Conservation (phyloP, 371 early-diverging fungal genomes). For the Mortierella sp. region DNA sequence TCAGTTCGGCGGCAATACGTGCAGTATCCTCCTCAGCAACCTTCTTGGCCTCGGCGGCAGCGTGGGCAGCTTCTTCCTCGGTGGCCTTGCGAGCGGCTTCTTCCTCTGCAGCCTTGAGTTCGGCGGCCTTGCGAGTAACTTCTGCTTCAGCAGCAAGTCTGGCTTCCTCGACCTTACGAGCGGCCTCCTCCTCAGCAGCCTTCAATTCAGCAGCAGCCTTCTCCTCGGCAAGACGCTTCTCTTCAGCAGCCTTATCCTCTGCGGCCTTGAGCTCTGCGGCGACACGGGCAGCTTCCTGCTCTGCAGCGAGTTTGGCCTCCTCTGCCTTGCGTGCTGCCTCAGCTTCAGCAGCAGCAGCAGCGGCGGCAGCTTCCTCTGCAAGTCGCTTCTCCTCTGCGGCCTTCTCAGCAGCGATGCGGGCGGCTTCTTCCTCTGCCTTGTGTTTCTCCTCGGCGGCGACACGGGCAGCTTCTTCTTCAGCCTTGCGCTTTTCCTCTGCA, state of each 20-base stretch:
- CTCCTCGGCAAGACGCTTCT: slow-evolving; percentile 45
- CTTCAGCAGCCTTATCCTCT: slow-evolving; percentile 53
- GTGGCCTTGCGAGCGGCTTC: slow-evolving; percentile 20
- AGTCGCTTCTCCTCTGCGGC: slow-evolving; percentile 56
- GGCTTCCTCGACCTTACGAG: slow-evolving; percentile 13
- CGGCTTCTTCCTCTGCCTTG: slow-evolving; percentile 22
- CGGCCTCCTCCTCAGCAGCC: slow-evolving; percentile 54
- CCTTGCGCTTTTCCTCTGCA: slow-evolving; percentile 24
- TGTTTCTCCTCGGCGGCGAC: slow-evolving; percentile 15
- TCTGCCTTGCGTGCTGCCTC: slow-evolving; percentile 10
- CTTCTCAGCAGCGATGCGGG: slow-evolving; percentile 58
- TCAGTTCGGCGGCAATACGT: slow-evolving; percentile 21
- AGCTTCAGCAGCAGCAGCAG: slow-evolving; percentile 16
- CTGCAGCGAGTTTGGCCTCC: slow-evolving; percentile 5
- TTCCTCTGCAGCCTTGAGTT: slow-evolving; percentile 20
- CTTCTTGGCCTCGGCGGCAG: slow-evolving; percentile 25
- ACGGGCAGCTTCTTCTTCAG: slow-evolving; percentile 27
- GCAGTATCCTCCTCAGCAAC: slow-evolving; percentile 28
- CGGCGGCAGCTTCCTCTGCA: slow-evolving; percentile 54
- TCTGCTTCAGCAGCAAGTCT: slow-evolving; percentile 9
- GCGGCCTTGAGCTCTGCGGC: slow-evolving; percentile 20
- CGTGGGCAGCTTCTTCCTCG: slow-evolving; percentile 25
- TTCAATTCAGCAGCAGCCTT: slow-evolving; percentile 28
- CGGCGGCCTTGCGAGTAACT: slow-evolving; percentile 23
- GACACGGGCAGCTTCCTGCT: slow-evolving; percentile 16